Evolutionary conservation across 805 yeast species (phyloP), one percentile per base, ranked within the genome.

Genomic region (Sungouiozyma ichnusensis): DNA sequence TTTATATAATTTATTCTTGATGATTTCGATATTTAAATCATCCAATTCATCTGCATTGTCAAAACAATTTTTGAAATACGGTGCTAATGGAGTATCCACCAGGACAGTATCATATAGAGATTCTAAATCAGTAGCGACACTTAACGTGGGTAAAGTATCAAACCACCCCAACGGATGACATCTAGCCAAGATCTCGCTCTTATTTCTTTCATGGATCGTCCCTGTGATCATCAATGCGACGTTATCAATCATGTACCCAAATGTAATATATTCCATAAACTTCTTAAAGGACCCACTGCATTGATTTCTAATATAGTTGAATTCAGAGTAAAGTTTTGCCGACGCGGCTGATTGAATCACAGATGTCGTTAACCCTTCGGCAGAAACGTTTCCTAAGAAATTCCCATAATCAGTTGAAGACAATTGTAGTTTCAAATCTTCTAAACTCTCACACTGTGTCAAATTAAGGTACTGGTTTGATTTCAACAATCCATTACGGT

Each of bases 91-190:
- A 5, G 98, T 92, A 65, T 92, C 99, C 42, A 92, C 81, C 45
- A 92, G 70, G 13, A 92, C 98, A 1, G 94, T 84, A 55, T 82
- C 82, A 67, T 90, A 92, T 54, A 92, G 72, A n/a, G 92, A 78
- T 54, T 87, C 95, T 44, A 90, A 77, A 63, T 90, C 97, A 2
- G 96, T 86, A 38, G 97, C 97, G 39, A 90, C 92, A 14, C 92
- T 77, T 44, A 92, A 72, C 0, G 97, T 90, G 31, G 98, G 98
- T 52, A 92, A 75, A 6, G 97, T 90, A 53, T 92, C 98, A 57
- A 92, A 92, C 96, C 97, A 88, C 36, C 99, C 99, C 53, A 92
- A 71, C 0, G 98, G 98, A 61, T 92, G 95, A 62, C 96, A 87
- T 60, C 96, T 79, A 45, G 79, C 78, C 55, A 92, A 72, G 40